Conservation (phyloP, 306 rosid species). For the Glycine soja region DNA sequence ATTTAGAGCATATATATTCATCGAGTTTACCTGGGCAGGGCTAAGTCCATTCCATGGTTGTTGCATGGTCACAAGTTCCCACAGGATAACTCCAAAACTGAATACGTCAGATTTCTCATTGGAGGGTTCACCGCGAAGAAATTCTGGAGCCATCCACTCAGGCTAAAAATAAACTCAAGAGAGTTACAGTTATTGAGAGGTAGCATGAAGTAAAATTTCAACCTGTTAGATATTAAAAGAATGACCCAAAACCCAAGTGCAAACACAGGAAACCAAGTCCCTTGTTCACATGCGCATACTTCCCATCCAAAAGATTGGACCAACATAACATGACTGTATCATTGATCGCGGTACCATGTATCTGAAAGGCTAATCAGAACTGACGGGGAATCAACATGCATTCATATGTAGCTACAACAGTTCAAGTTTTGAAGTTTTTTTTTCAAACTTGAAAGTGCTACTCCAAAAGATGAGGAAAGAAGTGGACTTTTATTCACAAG, state of each 20-base stretch:
- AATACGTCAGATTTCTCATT: constrained; percentile 96
- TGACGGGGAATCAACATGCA: constrained; percentile 8
- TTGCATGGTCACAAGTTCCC: constrained; percentile 94
- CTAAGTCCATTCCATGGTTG: constrained; percentile 96
- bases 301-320: constrained; percentile 22
- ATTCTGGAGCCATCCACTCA: constrained; percentile 99
- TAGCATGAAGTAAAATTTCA: constrained; percentile 54
- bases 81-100: constrained; percentile 93
- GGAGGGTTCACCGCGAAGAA: constrained; percentile 96
- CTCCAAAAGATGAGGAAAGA: background rate
- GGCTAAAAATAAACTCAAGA: constrained; percentile 78
- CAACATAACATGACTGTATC: constrained; percentile 11
- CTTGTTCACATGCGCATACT: background rate
- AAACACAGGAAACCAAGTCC: constrained; percentile 13
- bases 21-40: constrained; percentile 79
- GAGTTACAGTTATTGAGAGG: constrained; percentile 56
- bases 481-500: constrained; percentile 10
- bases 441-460: constrained; percentile 35
- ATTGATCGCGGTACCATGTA: constrained; percentile 4
- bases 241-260: constrained; percentile 39
- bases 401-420: constrained; percentile 13
- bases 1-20: constrained; percentile 34
- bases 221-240: constrained; percentile 54
- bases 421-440: background rate
- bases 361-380: constrained; percentile 15